phyloP scores from a whole-genome alignment of 176 grass and related monocot genomes.

The Oryza glumipatula region DNA sequence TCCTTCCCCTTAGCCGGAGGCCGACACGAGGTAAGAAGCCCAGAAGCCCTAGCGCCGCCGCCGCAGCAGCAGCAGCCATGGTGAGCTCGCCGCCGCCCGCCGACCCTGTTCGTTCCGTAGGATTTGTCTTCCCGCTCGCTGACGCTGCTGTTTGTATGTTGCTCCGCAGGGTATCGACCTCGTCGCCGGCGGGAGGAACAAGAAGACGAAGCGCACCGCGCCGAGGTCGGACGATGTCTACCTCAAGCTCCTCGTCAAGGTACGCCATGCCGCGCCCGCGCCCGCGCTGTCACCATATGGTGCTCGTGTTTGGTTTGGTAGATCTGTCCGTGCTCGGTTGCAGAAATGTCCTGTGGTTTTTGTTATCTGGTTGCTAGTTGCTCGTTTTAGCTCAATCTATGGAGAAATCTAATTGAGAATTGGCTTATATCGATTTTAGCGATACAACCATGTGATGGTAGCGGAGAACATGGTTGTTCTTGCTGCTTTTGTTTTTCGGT shows the following conservation, averaged over 20 bases:
- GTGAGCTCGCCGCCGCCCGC: background rate
- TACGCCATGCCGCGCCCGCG: background rate
- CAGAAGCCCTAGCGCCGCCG: slow-evolving; percentile 38
- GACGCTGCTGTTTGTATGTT: background rate
- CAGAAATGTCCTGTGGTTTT: background rate
- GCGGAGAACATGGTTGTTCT: too few species aligned
- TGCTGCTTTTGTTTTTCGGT: too few species aligned
- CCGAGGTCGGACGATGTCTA: slow-evolving; percentile 80
- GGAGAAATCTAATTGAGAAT: background rate
- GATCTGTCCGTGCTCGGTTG: background rate
- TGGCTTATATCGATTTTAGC: background rate
- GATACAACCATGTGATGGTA: background rate
- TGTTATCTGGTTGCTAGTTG: background rate
- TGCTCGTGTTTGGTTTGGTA: background rate
- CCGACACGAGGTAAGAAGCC: slow-evolving; percentile 42
- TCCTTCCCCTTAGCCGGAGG: slow-evolving; percentile 47
- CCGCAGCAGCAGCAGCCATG: background rate
- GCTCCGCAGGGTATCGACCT: slow-evolving; percentile 65
- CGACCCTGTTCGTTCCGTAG: background rate
- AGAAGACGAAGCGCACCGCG: slow-evolving; percentile 67
- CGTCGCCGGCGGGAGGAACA: slow-evolving; percentile 70
- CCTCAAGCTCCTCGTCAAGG: slow-evolving; percentile 80
- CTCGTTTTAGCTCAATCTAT: background rate
- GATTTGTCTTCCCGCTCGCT: background rate
- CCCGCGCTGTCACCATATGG: too few species aligned